Evolutionary conservation across 2,329 filamentous ascomycete species (phyloP).

Genomic region (Emericellopsis atlantica): DNA sequence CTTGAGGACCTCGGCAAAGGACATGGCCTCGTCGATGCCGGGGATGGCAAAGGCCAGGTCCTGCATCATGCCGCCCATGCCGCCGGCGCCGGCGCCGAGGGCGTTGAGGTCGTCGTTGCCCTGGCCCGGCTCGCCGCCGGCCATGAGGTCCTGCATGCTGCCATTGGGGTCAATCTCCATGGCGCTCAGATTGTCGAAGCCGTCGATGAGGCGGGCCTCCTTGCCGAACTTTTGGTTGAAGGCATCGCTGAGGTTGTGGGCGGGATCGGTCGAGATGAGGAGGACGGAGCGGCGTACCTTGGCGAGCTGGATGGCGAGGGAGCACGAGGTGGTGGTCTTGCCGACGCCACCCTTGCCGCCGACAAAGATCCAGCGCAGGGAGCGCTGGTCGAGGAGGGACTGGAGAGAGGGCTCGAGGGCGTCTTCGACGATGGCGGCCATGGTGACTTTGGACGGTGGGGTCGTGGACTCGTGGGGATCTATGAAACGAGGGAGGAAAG

Average conservation of each 20-base stretch:
- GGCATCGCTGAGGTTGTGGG: conserved; percentile 94
- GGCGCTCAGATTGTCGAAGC: conserved; percentile 85
- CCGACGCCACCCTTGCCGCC: conserved; percentile 97
- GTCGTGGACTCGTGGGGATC: too few species aligned
- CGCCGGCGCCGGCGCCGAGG: conserved; percentile 42
- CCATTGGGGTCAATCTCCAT: conserved; percentile 99
- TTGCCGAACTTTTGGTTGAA: conserved; percentile 99
- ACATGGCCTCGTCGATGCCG: conserved; percentile 98
- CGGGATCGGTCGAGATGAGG: conserved; percentile 95
- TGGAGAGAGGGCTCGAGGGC: conserved; percentile 85
- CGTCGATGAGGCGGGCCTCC: conserved; percentile 84
- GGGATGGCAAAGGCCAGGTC: conserved; percentile 96
- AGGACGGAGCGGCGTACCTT: conserved; percentile 90
- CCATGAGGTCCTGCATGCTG: conserved; percentile 88
- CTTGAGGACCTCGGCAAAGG: conserved; percentile 96
- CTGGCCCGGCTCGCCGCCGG: conserved; percentile 53
- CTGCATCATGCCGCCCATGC: conserved; percentile 94
- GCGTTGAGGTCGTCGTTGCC: conserved; percentile 45
- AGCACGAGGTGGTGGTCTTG: conserved; percentile 99
- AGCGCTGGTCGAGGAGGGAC: conserved; percentile 88
- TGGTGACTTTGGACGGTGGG: conserved; percentile 8
- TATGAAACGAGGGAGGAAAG: too few species aligned
- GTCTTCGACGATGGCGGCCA: conserved; percentile 45
- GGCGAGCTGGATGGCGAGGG: conserved; percentile 92
- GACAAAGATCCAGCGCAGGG: conserved; percentile 97